Conservation (phyloP, 139 green algal species). For the Coccomyxa sp. region DNA sequence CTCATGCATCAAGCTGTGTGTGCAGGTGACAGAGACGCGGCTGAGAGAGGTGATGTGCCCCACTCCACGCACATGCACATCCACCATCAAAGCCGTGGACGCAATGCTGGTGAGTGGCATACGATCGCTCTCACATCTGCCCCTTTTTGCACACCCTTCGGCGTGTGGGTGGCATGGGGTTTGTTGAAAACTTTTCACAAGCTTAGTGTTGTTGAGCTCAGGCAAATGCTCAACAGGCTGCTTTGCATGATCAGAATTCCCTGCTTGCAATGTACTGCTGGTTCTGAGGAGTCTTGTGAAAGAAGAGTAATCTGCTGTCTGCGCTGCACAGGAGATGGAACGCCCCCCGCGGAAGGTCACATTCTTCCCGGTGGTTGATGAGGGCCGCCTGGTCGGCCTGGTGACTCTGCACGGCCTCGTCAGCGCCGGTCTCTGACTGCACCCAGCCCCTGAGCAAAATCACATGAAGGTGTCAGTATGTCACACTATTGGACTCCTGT, state of each 20-base stretch:
- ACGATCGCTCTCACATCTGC: too few species aligned
- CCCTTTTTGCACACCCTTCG: too few species aligned
- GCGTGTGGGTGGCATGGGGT: too few species aligned
- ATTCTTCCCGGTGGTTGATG: constrained; percentile 52
- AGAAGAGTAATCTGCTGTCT: neutral
- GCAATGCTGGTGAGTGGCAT: constrained; percentile 32
- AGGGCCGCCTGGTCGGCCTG: constrained; percentile 32
- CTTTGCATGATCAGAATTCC: too few species aligned
- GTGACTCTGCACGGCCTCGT: constrained; percentile 59
- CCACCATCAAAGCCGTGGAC: constrained; percentile 40
- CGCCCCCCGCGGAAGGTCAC: constrained; percentile 34
- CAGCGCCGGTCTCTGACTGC: constrained; percentile 38
- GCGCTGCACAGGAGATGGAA: constrained; percentile 42
- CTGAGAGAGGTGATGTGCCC: constrained; percentile 33
- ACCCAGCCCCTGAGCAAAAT: neutral
- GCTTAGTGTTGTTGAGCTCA: too few species aligned
- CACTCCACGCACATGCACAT: constrained; percentile 19
- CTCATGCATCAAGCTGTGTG: neutral
- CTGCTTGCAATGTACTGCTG: too few species aligned
- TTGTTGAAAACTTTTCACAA: too few species aligned
- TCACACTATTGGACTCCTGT: too few species aligned
- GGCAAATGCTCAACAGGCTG: too few species aligned
- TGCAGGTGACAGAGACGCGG: constrained; percentile 23
- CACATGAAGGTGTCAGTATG: too few species aligned
- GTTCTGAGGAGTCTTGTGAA: too few species aligned